phyloP scores from a whole-genome alignment of 805 yeast genomes.

The Cyberlindnera saturnus region DNA sequence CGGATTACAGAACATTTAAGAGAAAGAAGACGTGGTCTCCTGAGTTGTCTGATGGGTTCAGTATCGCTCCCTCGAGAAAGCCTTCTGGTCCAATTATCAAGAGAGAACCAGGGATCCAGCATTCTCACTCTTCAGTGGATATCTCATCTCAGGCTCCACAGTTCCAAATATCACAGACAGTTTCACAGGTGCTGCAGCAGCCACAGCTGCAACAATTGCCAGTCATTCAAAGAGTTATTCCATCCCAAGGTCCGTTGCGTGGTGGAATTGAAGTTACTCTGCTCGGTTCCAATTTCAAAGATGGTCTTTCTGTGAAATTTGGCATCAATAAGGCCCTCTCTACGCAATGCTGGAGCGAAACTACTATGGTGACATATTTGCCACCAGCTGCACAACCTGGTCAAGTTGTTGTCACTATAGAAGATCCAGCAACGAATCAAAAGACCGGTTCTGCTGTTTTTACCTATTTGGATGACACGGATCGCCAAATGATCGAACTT shows the following conservation, averaged over 20 bases:
- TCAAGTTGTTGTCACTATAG: conserved; percentile 85
- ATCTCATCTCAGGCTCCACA: conserved; percentile 23
- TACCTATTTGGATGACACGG: conserved; percentile 93
- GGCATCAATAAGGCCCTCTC: conserved; percentile 76
- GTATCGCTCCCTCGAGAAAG: conserved; percentile 29
- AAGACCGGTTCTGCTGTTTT: conserved; percentile 40
- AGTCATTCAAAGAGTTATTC: conserved; percentile 76
- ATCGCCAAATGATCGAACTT: conserved; percentile 86
- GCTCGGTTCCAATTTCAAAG: conserved; percentile 79
- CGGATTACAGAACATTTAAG: conserved; percentile 35
- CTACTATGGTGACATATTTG: conserved; percentile 86
- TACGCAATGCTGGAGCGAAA: conserved; percentile 94
- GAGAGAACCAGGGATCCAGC: conserved; percentile 26
- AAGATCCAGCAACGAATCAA: conserved; percentile 34
- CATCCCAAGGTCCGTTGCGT: conserved; percentile 90
- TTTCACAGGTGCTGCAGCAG: conserved; percentile 3
- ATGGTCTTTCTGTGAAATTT: conserved; percentile 78
- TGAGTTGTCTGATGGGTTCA: conserved; percentile 29
- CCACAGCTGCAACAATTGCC: conserved; percentile 12
- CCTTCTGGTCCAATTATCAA: conserved; percentile 29
- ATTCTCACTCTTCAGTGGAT: not conserved
- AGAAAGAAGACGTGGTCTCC: conserved; percentile 39
- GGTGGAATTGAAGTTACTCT: conserved; percentile 96
- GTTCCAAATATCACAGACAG: conserved; percentile 11
- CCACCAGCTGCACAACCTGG: conserved; percentile 92